Evolutionary conservation across 1,284 basidiomycete species (phyloP).

Genomic region (Cryptococcus sp.): DNA sequence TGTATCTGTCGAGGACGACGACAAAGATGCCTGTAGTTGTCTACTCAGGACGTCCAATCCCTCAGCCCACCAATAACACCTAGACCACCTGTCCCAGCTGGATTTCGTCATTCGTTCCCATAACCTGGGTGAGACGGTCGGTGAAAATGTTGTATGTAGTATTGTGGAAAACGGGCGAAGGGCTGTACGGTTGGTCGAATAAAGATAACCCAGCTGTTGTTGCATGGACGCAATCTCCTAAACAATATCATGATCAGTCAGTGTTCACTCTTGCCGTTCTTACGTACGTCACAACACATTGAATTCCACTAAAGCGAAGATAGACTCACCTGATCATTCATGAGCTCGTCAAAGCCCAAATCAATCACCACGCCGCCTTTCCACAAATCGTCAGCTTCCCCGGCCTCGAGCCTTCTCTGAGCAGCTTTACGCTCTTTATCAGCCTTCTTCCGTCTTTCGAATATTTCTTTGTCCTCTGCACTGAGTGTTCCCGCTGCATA

Average conservation of each 20-base stretch:
- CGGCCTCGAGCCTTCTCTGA: constrained; percentile 51
- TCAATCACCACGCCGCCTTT: constrained; percentile 81
- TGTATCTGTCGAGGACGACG: too few species aligned
- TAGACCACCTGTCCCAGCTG: constrained; percentile 71
- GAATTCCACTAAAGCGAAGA: background rate
- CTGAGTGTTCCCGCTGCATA: constrained; percentile 41
- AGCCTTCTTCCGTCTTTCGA: constrained; percentile 25
- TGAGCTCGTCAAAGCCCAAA: constrained; percentile 89
- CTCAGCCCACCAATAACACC: constrained; percentile 77
- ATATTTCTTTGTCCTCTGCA: constrained; percentile 25
- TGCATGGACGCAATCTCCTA: constrained; percentile 87
- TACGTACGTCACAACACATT: background rate
- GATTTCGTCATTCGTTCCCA: constrained; percentile 38
- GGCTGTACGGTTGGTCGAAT: constrained; percentile 78
- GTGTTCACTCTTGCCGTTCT: background rate
- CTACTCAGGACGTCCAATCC: constrained; percentile 28
- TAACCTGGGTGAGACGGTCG: constrained; percentile 38
- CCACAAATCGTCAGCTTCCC: constrained; percentile 39
- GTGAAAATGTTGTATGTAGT: constrained; percentile 70
- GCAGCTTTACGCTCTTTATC: constrained; percentile 29
- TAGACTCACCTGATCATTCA: constrained; percentile 81
- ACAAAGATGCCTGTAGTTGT: too few species aligned
- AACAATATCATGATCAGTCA: background rate
- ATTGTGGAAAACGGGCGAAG: constrained; percentile 68
- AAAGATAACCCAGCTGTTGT: constrained; percentile 85